Percentiles rank a stretch among this genome's conserved stretches.
Evolutionary conservation across 1,284 basidiomycete genomes (phyloP).

Genomic region (Grifola frondosa): DNA sequence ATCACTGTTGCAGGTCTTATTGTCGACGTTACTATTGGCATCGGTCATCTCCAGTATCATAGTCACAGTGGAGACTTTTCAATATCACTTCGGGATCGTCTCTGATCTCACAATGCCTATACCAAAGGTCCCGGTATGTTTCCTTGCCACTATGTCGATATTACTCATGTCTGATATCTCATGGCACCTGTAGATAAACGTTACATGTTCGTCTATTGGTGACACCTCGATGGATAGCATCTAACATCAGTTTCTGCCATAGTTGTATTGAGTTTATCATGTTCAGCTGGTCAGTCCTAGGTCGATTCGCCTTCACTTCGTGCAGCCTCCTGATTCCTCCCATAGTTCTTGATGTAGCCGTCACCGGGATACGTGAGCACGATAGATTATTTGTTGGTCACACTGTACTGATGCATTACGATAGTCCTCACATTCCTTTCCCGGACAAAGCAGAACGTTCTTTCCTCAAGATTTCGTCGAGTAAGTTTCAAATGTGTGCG

Average conservation of each 20-base stretch:
- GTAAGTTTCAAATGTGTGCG: conserved; percentile 12
- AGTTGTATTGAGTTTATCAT: conserved; percentile 26
- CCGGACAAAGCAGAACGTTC: conserved; percentile 27
- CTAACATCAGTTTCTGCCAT: not conserved
- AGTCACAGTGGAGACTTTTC: conserved; percentile 23
- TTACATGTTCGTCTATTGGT: conserved; percentile 13
- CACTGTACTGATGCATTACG: not conserved
- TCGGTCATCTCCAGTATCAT: conserved; percentile 21
- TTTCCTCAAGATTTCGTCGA: conserved; percentile 26
- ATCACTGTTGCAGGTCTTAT: conserved; percentile 12
- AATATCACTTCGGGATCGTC: conserved; percentile 15
- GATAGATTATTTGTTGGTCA: not conserved
- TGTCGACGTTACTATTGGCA: conserved; percentile 23
- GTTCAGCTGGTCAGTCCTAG: conserved; percentile 25
- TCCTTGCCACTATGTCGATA: not conserved
- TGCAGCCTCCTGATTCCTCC: not conserved
- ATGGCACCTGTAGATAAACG: conserved; percentile 10
- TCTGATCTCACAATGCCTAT: conserved; percentile 13
- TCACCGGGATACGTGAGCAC: conserved; percentile 26
- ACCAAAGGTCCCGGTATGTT: conserved; percentile 24
- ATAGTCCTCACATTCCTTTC: conserved; percentile 30
- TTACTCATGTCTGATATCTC: not conserved
- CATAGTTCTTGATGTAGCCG: conserved; percentile 27
- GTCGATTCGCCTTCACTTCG: not conserved
- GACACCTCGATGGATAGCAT: no score